Evolutionary conservation across 1,284 basidiomycete genomes (phyloP), one percentile per base, ranked within the genome.

Genomic region (Apiotrichum montevideense): DNA sequence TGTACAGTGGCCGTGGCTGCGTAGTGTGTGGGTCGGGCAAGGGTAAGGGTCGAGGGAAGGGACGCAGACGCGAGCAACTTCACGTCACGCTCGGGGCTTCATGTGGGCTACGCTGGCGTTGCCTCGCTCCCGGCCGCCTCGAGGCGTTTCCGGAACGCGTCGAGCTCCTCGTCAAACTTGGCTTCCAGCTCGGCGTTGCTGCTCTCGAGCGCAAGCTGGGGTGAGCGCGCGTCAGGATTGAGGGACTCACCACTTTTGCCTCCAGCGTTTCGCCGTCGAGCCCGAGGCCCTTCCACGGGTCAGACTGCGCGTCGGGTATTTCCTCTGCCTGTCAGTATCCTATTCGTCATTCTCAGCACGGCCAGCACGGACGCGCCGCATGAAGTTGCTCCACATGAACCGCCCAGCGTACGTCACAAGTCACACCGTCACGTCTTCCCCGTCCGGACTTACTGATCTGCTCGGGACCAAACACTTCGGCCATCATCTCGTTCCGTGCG

Each of bases 381-480:
- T 29, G 29, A 29, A 11, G 8, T 6, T 7, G 6, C 40, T 58
- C 37, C 37, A 39, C 29, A 29, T 3, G 29, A 29, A 29, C 29
- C 29, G 29, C 29, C 29, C 29, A 29, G 29, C 29, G 29, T 29
- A 29, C 29, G 29, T 29, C 29, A 29, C 29, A 29, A 29, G 29
- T 29, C 29, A 29, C 29, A 29, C 29, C 29, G 29, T 29, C 29
- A 29, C 29, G 29, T 29, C 29, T 29, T 3, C 3, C 29, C 29
- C 29, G 29, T 29, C 29, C 29, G 3, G 29, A 21, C 70, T 67
- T 63, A 73, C 72, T 70, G 43, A 72, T 62, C n/a, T 55, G 46
- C 45, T 75, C 73, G 8, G 71, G 69, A 2, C 71, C 67, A 58
- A 75, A 73, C 29, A 75, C 62, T 55, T 75, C 73, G 8, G 59